Conservation (phyloP, 208 protist genomes). For the Acanthamoeba healyi region DNA sequence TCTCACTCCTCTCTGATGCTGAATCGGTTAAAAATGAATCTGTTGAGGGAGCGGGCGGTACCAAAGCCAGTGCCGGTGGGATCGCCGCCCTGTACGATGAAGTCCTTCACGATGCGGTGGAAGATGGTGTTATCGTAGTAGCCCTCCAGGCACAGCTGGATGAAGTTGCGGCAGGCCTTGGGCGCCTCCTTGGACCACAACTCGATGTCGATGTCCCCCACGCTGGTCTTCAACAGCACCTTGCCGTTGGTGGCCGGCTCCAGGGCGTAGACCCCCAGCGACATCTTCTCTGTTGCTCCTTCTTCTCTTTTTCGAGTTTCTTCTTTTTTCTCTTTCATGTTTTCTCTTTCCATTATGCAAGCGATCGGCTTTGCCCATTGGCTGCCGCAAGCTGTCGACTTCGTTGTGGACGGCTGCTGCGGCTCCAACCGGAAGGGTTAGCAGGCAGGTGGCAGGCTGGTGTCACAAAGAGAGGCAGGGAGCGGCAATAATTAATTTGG, state of each 20-base stretch:
- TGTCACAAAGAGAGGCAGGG: too few relatives aligned
- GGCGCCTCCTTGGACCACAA: constrained; percentile 90
- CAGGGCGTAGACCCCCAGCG: constrained; percentile 78
- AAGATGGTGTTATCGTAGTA: constrained; percentile 90
- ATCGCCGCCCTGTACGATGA: constrained; percentile 91
- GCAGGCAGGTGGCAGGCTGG: too few relatives aligned
- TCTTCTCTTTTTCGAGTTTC: neutral
- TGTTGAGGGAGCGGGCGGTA: constrained; percentile 37
- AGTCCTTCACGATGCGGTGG: constrained; percentile 87
- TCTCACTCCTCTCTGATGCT: too few relatives aligned
- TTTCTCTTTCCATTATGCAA: neutral
- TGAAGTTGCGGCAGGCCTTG: constrained; percentile 85
- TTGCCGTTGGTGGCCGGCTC: constrained; percentile 90
- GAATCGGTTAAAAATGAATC: too few relatives aligned
- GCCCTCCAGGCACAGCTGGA: constrained; percentile 86
- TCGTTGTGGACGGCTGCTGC: too few relatives aligned
- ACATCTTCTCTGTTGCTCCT: neutral
- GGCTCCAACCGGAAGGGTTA: too few relatives aligned
- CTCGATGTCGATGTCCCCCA: constrained; percentile 91
- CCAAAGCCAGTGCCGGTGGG: constrained; percentile 88
- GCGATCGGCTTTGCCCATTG: neutral
- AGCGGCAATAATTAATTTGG: too few relatives aligned
- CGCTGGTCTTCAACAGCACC: constrained; percentile 89
- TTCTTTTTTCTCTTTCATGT: neutral
- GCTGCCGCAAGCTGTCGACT: too few relatives aligned